Evolutionary conservation across 192 early-diverging fungal species (phyloP), one percentile per base, ranked within the genome.

Genomic region (Linnemannia elongata): DNA sequence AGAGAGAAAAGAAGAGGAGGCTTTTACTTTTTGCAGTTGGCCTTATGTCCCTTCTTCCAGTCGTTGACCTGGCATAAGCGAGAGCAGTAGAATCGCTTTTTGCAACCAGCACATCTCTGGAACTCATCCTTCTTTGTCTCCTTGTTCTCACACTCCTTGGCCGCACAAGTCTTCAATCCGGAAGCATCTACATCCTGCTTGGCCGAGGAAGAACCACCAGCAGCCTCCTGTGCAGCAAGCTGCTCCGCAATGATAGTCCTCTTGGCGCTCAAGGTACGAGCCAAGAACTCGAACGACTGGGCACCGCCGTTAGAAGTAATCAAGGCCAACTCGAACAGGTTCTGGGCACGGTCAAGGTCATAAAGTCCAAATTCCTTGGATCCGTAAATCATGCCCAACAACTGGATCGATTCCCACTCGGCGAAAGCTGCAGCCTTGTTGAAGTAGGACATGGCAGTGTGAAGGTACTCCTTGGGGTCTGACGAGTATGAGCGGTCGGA

Each of bases 331-430:
- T 92, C 91, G 54, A 92, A 84, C 57, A 90, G 79, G 69, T 89
- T 89, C 44, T 92, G 91, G 24, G 91, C 88, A 44, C 88, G 86
- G 35, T 91, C 90, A 68, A 92, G 85, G 52, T 92, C 89, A 45
- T 92, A 92, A 17, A 90, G 52, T 69, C 89, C 90, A 60, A 89
- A 90, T 24, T 90, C 90, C 76, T 88, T 85, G 60, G 87, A 89
- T 45, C 90, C 91, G 72, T 90, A 92, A 42, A 92, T 90, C 81
- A 92, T 88, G 5, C 91, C 91, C 72, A 92, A 42, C 49, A 91
- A 85, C 77, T 89, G 80, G 74, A 92, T 74, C 27, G 91, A 82
- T 47, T 92, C 91, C 18, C 81, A 83, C 49, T 92, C 91, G 33
- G 77, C 55, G 6, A 87, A 45, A 13, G 76, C 76, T 4, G 80